phyloP scores from a whole-genome alignment of 1,284 basidiomycete genomes.

The Malassezia dermatis region DNA sequence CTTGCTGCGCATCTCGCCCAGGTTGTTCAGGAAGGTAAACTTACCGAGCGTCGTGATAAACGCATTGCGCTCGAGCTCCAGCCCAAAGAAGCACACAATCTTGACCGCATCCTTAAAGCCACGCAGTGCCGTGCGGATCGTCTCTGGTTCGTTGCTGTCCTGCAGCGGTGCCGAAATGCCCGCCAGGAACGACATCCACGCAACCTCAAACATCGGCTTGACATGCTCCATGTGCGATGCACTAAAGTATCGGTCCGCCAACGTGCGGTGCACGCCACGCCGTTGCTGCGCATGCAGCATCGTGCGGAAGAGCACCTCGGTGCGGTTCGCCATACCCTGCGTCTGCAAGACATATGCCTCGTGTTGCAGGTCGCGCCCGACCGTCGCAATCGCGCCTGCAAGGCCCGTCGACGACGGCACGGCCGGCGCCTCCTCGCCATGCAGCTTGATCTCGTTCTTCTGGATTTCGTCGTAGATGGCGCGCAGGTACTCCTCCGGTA shows the following conservation, averaged over 20 bases:
- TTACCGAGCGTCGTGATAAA: constrained; percentile 48
- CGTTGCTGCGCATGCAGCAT: constrained; percentile 46
- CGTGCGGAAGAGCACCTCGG: constrained; percentile 47
- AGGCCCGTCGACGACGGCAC: constrained; percentile 24
- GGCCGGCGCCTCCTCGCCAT: constrained; percentile 35
- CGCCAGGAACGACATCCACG: constrained; percentile 48
- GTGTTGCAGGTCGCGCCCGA: constrained; percentile 43
- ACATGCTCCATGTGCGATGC: constrained; percentile 48
- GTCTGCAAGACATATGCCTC: constrained; percentile 46
- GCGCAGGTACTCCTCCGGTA: constrained; percentile 40
- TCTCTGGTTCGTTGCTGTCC: constrained; percentile 40
- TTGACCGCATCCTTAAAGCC: constrained; percentile 45
- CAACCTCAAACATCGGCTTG: constrained; percentile 47
- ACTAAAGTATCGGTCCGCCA: constrained; percentile 45
- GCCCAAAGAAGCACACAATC: constrained; percentile 45
- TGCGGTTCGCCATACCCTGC: constrained; percentile 47
- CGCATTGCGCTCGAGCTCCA: constrained; percentile 46
- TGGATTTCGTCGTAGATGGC: constrained; percentile 45
- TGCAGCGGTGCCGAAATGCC: constrained; percentile 45
- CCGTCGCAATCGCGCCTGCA: constrained; percentile 41
- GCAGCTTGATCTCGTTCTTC: constrained; percentile 48
- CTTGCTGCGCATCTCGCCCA: constrained; percentile 48
- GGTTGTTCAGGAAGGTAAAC: constrained; percentile 47
- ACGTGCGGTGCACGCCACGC: constrained; percentile 33
- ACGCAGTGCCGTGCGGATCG: constrained; percentile 37